Evolutionary conservation across 306 rosid species (phyloP).

Genomic region (Potentilla sterilis): DNA sequence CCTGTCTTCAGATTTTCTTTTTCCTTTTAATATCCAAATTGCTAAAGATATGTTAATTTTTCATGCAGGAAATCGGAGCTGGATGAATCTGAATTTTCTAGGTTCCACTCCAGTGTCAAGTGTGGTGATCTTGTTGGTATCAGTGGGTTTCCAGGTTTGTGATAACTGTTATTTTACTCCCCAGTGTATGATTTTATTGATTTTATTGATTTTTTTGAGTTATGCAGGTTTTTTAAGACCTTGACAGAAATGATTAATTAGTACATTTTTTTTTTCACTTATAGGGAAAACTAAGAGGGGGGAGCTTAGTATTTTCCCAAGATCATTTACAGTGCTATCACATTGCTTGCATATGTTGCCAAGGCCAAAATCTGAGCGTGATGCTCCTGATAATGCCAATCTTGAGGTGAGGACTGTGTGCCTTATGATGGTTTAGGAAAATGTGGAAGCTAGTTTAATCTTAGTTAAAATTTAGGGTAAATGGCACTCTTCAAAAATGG

Average conservation of each 20-base stretch:
- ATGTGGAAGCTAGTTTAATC: not conserved
- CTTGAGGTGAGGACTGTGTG: slow-evolving; percentile 43
- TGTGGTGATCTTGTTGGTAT: slow-evolving; percentile 86
- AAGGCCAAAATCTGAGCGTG: slow-evolving; percentile 60
- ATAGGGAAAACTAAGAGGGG: slow-evolving; percentile 90
- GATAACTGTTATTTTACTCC: not conserved
- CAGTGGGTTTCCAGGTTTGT: slow-evolving; percentile 80
- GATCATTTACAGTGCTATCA: slow-evolving; percentile 56
- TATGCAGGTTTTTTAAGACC: not conserved
- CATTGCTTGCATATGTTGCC: slow-evolving; percentile 92
- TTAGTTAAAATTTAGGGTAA: not conserved
- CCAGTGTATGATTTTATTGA: not conserved
- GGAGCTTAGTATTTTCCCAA: slow-evolving; percentile 81
- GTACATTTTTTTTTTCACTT: not conserved
- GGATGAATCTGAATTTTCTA: slow-evolving; percentile 63
- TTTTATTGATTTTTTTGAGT: too few species aligned
- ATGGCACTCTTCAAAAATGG: not conserved
- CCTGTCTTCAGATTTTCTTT: not conserved
- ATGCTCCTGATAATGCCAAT: slow-evolving; percentile 54
- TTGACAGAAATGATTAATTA: too few species aligned
- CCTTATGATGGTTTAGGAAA: not conserved
- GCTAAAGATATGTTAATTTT: slow-evolving; percentile 20
- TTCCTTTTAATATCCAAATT: not conserved
- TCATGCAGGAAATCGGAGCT: slow-evolving; percentile 62
- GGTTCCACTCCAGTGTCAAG: slow-evolving; percentile 71